phyloP scores from a whole-genome alignment of 306 rosid species.

The Luffa acutangula region DNA sequence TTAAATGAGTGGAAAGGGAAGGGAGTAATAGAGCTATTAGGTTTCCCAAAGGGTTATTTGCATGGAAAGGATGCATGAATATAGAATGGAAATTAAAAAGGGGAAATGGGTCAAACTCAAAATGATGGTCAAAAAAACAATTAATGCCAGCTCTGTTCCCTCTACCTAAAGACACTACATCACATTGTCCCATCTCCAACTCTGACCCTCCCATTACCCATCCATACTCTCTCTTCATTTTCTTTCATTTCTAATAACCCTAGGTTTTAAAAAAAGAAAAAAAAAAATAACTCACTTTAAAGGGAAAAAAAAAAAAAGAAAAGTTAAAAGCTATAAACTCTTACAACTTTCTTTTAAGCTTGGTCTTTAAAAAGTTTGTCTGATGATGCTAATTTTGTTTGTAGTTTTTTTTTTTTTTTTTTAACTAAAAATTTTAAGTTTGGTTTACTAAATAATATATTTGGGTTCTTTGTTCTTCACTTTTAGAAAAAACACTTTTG shows the following conservation, averaged over 20 bases:
- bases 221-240: neutral
- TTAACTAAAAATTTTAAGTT: no score
- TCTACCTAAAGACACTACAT: neutral
- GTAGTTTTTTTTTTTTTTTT: no score
- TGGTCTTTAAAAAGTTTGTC: neutral
- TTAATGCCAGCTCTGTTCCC: neutral
- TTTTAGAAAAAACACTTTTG: no score
- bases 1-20: neutral
- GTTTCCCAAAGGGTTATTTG: conserved; percentile 1
- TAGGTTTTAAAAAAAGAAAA: neutral
- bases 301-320: neutral
- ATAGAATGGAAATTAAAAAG: neutral
- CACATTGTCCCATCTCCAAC: neutral
- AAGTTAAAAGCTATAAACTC: neutral
- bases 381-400: no score
- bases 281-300: neutral
- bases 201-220: neutral
- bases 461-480: no score
- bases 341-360: neutral
- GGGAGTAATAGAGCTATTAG: neutral
- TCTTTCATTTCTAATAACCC: neutral
- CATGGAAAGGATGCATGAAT: neutral
- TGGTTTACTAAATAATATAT: no score
- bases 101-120: neutral
- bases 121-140: neutral